These are phyloP conservation scores for Debaryomyces psychrophilus DNA, from an alignment of 1,139 yeast species.

Conservation along the genomic window DNA sequence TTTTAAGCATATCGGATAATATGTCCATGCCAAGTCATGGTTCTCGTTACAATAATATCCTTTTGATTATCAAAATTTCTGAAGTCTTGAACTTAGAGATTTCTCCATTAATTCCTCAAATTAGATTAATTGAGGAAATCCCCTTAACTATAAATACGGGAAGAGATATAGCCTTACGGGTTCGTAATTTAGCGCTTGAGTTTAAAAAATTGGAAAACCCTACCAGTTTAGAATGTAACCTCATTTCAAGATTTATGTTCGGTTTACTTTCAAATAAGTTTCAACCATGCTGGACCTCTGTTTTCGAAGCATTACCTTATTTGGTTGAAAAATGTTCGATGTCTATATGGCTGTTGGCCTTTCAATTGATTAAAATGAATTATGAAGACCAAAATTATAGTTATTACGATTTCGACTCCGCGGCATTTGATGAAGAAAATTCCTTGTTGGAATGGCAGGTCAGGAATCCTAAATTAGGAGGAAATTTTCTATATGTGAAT, in stretches of 20 bases:
- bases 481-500: conserved; percentile 28
- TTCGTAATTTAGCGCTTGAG: conserved; percentile 60
- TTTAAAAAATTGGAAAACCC: conserved; percentile 46
- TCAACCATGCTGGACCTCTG: conserved; percentile 85
- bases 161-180: conserved; percentile 73
- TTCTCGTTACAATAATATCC: conserved; percentile 50
- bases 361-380: conserved; percentile 41
- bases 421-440: conserved; percentile 25
- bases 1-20: conserved; percentile 26
- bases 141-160: conserved; percentile 72
- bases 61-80: conserved; percentile 37
- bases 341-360: conserved; percentile 60
- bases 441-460: conserved; percentile 34
- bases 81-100: conserved; percentile 28
- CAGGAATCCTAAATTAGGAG: conserved; percentile 32
- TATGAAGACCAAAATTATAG: conserved; percentile 24
- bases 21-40: conserved; percentile 49
- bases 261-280: conserved; percentile 78
- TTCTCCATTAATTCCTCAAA: conserved; percentile 40
- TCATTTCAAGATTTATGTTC: conserved; percentile 61
- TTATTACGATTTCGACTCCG: conserved; percentile 26
- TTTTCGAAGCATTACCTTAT: conserved; percentile 59
- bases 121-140: conserved; percentile 67
- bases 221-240: conserved; percentile 33
- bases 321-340: conserved; percentile 48